Percentiles rank a stretch among this genome's conserved stretches.
Conservation (phyloP, 2,329 filamentous ascomycete species). For the Zymoseptoria tritici region DNA sequence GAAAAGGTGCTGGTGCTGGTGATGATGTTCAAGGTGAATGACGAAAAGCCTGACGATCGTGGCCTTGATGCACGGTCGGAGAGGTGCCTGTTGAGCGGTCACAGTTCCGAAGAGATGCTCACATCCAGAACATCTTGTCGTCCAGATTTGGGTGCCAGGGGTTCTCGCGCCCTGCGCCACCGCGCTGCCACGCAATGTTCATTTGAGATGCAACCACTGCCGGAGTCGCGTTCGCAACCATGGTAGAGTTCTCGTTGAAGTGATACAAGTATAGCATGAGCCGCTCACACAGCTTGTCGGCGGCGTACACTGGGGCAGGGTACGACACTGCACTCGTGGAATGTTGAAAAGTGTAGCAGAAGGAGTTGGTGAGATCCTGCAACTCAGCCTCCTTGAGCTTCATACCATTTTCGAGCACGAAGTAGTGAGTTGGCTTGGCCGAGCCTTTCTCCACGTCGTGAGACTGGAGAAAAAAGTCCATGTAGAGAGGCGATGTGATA, state of each 20-base stretch:
- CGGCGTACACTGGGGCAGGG: conserved; percentile 30
- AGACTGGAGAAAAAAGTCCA: conserved; percentile 19
- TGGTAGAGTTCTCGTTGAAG: not conserved
- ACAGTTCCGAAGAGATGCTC: not conserved
- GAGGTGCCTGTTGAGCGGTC: no score
- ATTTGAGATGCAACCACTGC: not conserved
- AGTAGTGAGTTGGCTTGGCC: conserved; percentile 11
- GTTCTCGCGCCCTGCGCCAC: not conserved
- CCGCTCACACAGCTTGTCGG: conserved; percentile 34
- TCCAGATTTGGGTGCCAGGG: not conserved
- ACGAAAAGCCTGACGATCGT: not conserved
- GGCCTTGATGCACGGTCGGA: no score
- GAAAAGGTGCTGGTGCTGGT: no score
- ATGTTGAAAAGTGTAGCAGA: conserved; percentile 29
- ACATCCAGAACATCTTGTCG: conserved; percentile 1
- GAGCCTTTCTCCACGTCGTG: conserved; percentile 12
- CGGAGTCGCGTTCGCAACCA: not conserved
- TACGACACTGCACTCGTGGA: conserved; percentile 28
- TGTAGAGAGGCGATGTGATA: conserved; percentile 7
- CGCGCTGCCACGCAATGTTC: not conserved
- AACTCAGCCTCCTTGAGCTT: conserved; percentile 9
- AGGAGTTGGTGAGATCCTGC: conserved; percentile 18
- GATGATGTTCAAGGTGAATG: not conserved
- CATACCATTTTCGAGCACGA: conserved; percentile 11
- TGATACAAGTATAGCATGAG: conserved; percentile 23